A percentile compares a stretch with the other conserved stretches of the same genome.
These are phyloP conservation scores for Cytospora leucostoma DNA, from an alignment of 2,329 filamentous ascomycete genomes.

Conservation along the genomic window DNA sequence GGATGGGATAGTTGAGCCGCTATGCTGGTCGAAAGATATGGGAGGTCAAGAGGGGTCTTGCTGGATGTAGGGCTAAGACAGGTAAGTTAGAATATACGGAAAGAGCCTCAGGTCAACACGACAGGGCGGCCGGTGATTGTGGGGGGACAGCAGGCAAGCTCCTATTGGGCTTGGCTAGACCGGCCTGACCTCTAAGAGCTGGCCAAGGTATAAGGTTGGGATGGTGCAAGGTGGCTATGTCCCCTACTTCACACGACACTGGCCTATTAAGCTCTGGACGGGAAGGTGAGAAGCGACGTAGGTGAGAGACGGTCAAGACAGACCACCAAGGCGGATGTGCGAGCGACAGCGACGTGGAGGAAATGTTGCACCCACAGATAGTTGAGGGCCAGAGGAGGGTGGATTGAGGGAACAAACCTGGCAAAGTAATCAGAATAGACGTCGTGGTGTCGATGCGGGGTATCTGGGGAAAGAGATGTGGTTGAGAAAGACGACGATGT, in stretches of 20 bases:
- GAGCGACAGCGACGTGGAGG: conserved; percentile 12
- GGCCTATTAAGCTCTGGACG: conserved; percentile 10
- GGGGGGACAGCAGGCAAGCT: conserved; percentile 25
- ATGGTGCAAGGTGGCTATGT: conserved; percentile 15
- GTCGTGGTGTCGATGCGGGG: conserved; percentile 23
- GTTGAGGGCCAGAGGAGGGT: conserved; percentile 10
- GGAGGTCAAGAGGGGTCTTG: conserved; percentile 17
- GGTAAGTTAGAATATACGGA: conserved; percentile 20
- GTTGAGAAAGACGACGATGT: conserved; percentile 22
- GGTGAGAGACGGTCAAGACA: conserved; percentile 9
- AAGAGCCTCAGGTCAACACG: conserved; percentile 22
- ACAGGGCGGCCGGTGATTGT: conserved; percentile 13
- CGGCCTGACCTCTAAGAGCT: conserved; percentile 10
- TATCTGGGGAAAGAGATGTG: conserved; percentile 22
- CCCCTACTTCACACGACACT: conserved; percentile 23
- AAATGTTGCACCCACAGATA: conserved; percentile 17
- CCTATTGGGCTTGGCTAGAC: conserved; percentile 24
- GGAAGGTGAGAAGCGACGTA: conserved; percentile 19
- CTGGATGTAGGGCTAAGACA: conserved; percentile 24
- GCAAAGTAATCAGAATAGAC: conserved; percentile 18
- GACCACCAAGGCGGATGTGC: conserved; percentile 1
- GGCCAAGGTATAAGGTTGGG: conserved; percentile 3
- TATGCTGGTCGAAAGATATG: conserved; percentile 18
- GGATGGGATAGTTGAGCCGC: conserved; percentile 18
- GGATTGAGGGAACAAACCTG: conserved; percentile 14